A percentile compares a stretch with the other conserved stretches of the same genome.
Evolutionary conservation across 1,284 basidiomycete species (phyloP).

Genomic region (Neonothopanus nambi): DNA sequence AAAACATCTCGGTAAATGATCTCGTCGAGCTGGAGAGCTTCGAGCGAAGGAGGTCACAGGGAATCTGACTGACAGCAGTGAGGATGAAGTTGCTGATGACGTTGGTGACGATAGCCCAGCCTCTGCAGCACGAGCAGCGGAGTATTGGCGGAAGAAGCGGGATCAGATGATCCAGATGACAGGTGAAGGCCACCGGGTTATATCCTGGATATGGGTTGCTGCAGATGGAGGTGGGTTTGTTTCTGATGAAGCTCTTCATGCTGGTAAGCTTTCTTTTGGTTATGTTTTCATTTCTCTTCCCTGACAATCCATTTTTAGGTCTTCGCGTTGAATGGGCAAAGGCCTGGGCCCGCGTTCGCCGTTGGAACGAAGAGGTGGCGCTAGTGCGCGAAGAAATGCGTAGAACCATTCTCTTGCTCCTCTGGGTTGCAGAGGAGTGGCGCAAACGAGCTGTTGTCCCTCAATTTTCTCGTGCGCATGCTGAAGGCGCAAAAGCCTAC

Average conservation of each 20-base stretch:
- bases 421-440: too few species aligned
- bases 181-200: neutral
- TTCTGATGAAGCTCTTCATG: neutral
- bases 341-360: conserved; percentile 11
- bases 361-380: conserved; percentile 20
- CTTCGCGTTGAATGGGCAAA: conserved; percentile 15
- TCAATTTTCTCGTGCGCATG: neutral
- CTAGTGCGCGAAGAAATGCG: conserved; percentile 22
- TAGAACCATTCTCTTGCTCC: too few species aligned
- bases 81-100: too few species aligned
- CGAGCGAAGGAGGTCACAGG: neutral
- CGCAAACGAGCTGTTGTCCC: conserved; percentile 8
- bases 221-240: neutral
- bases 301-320: too few species aligned
- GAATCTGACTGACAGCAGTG: neutral
- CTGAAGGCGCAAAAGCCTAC: neutral
- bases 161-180: too few species aligned
- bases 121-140: neutral
- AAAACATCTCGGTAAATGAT: neutral
- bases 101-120: too few species aligned
- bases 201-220: neutral
- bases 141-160: too few species aligned
- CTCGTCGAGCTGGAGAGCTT: neutral
- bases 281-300: too few species aligned
- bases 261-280: too few species aligned